Conservation (phyloP, 306 rosid genomes). For the Lathyrus sativus region DNA sequence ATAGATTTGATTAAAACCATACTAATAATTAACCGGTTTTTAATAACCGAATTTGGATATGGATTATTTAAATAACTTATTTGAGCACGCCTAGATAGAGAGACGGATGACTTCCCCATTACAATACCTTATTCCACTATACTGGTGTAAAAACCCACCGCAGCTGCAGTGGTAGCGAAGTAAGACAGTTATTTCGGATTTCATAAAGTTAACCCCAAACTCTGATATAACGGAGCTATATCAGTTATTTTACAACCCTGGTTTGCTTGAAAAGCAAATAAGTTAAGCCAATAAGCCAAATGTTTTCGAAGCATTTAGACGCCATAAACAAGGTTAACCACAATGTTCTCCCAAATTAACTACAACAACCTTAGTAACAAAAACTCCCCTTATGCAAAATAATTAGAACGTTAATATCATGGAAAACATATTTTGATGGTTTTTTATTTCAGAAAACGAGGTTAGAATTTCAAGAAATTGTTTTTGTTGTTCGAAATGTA, state of each 20-base stretch:
- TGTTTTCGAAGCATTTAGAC: neutral
- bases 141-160: too few species aligned
- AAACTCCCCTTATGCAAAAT: neutral
- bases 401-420: neutral
- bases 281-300: constrained; percentile 9
- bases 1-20: too few species aligned
- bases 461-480: neutral
- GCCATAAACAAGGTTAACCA: neutral
- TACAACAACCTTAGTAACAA: neutral
- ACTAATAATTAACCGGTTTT: too few species aligned
- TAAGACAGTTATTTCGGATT: too few species aligned
- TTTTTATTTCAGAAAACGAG: neutral
- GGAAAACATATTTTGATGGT: neutral
- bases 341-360: neutral
- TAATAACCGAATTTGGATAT: too few species aligned
- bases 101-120: too few species aligned
- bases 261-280: neutral
- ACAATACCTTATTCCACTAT: too few species aligned
- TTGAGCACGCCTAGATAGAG: too few species aligned
- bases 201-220: too few species aligned
- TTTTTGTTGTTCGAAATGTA: neutral
- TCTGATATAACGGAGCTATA: neutral
- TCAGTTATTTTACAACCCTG: neutral
- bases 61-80: too few species aligned
- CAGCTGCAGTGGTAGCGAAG: too few species aligned